phyloP scores from a whole-genome alignment of 179 eudicot genomes.

The Silene vulgaris region DNA sequence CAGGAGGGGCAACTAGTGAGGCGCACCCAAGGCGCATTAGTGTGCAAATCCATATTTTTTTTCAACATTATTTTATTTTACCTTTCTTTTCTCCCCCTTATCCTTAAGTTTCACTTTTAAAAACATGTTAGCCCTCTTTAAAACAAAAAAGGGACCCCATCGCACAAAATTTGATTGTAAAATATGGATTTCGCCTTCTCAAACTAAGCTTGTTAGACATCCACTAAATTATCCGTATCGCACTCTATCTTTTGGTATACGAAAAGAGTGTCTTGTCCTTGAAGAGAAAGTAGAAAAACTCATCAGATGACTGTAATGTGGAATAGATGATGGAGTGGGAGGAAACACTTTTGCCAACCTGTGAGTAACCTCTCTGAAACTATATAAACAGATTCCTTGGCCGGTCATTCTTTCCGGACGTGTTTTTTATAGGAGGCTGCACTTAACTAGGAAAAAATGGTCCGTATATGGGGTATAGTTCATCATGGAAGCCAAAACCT shows the following conservation, averaged over 20 bases:
- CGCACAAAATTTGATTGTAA: no score
- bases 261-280: background rate
- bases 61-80: no score
- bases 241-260: background rate
- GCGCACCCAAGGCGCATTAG: no score
- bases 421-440: background rate
- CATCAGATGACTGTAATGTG: background rate
- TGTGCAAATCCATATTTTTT: no score
- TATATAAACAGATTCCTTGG: conserved; percentile 1
- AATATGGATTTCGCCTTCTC: no score
- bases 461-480: background rate
- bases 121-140: no score
- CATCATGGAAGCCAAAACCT: background rate
- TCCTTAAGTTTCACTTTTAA: no score
- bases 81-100: no score
- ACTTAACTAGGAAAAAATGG: background rate
- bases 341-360: background rate
- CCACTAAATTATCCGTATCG: background rate
- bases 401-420: background rate
- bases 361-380: background rate
- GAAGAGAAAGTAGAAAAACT: background rate
- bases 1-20: no score
- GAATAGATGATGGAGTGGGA: background rate
- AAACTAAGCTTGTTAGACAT: background rate
- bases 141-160: no score